Percentiles rank a stretch among this genome's conserved stretches.
Conservation (phyloP, 306 rosid genomes). For the Alnus rubra region DNA sequence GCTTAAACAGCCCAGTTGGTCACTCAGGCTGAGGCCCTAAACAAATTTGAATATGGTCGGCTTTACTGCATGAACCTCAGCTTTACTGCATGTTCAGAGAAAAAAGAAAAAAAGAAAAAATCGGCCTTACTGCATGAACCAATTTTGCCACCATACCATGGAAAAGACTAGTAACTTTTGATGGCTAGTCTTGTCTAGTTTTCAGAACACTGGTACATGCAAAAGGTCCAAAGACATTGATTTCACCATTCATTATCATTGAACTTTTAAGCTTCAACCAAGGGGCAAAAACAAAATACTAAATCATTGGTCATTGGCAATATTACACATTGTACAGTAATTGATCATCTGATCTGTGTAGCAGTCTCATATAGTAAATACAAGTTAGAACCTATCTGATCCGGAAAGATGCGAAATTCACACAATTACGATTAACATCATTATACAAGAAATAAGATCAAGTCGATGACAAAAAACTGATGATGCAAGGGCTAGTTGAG, state of each 20-base stretch:
- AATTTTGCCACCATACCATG: too few species aligned
- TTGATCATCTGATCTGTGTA: neutral
- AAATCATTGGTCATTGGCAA: neutral
- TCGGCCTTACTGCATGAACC: too few species aligned
- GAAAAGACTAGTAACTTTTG: too few species aligned
- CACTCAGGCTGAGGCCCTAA: too few species aligned
- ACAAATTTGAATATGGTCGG: too few species aligned
- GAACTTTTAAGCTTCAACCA: neutral
- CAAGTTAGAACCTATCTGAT: neutral
- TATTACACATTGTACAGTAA: neutral
- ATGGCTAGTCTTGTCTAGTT: too few species aligned
- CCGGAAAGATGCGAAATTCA: neutral
- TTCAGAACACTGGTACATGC: too few species aligned
- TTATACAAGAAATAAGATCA: slow-evolving; percentile 22
- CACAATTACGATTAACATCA: neutral
- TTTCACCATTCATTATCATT: neutral
- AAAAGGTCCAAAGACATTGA: neutral
- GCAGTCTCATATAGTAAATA: neutral
- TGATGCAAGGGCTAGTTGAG: neutral
- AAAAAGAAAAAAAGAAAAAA: too few species aligned
- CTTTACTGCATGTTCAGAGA: too few species aligned
- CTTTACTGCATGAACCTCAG: too few species aligned
- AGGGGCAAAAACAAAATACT: neutral
- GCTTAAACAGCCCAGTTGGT: too few species aligned
- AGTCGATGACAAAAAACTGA: slow-evolving; percentile 19